Evolutionary conservation across 2,329 filamentous ascomycete genomes (phyloP).

Genomic region (Gnomoniopsis sp.): DNA sequence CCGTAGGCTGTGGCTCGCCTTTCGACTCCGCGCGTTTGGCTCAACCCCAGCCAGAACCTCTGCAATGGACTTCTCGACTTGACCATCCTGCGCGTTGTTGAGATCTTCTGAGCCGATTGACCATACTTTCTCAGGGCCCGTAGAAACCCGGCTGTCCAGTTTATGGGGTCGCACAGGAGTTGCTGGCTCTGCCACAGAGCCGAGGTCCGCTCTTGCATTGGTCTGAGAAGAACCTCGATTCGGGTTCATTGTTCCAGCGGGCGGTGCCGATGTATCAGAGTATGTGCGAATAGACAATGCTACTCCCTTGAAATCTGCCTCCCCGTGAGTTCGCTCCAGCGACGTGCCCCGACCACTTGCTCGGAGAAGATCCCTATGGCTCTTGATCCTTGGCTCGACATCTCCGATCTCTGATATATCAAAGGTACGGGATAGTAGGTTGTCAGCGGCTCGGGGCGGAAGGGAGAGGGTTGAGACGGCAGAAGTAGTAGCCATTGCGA

Average conservation of each 20-base stretch:
- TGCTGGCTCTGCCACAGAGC: neutral
- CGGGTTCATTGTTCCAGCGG: neutral
- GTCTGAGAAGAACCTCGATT: neutral
- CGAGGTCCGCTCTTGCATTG: neutral
- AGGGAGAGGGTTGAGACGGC: slow-evolving; percentile 19
- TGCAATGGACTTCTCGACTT: slow-evolving; percentile 63
- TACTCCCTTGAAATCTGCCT: slow-evolving; percentile 31
- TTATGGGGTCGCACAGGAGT: slow-evolving; percentile 30
- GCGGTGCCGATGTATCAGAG: slow-evolving; percentile 9
- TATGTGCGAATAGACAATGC: slow-evolving; percentile 19
- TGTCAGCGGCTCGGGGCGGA: slow-evolving; percentile 7
- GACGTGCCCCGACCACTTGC: slow-evolving; percentile 35
- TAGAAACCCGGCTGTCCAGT: slow-evolving; percentile 39
- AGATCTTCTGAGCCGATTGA: slow-evolving; percentile 55
- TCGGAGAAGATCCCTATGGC: slow-evolving; percentile 32
- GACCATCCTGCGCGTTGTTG: slow-evolving; percentile 46
- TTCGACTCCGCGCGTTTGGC: slow-evolving; percentile 61
- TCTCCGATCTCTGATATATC: slow-evolving; percentile 31
- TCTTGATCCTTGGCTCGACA: slow-evolving; percentile 31
- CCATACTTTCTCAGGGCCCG: slow-evolving; percentile 58
- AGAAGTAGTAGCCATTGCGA: slow-evolving; percentile 20
- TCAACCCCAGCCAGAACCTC: slow-evolving; percentile 60
- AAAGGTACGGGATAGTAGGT: slow-evolving; percentile 15
- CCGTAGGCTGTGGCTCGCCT: slow-evolving; percentile 63
- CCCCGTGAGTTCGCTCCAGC: slow-evolving; percentile 39